Evolutionary conservation across 1,284 basidiomycete species (phyloP).

Genomic region (Ustilago trichophora): DNA sequence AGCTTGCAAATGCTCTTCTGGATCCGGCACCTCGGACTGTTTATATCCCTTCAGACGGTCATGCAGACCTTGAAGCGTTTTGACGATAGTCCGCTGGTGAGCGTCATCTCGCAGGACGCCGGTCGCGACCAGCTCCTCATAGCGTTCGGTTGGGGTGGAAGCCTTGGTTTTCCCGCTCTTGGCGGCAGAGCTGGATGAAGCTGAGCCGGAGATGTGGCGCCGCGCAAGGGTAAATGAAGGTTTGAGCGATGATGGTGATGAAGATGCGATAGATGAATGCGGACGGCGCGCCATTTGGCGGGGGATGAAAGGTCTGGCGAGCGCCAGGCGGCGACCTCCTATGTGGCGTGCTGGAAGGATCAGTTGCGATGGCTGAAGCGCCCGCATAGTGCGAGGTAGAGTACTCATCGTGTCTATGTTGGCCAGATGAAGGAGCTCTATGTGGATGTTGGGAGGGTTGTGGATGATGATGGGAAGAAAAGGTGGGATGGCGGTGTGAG

Average conservation of each 20-base stretch:
- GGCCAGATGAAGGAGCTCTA: background rate
- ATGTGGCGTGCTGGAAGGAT: conserved; percentile 19
- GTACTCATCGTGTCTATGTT: conserved; percentile 12
- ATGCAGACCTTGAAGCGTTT: conserved; percentile 82
- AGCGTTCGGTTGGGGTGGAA: conserved; percentile 73
- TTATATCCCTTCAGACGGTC: conserved; percentile 76
- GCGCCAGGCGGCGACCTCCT: conserved; percentile 18
- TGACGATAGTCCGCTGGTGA: conserved; percentile 84
- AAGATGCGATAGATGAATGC: background rate
- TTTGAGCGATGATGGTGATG: background rate
- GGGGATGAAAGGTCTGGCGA: background rate
- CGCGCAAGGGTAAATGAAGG: background rate
- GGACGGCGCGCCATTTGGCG: background rate
- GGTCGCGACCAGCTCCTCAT: conserved; percentile 77
- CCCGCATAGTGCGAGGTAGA: conserved; percentile 1
- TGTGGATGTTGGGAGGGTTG: background rate
- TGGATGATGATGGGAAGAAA: background rate
- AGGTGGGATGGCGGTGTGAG: background rate
- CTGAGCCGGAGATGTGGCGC: conserved; percentile 6
- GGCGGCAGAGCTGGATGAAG: conserved; percentile 7
- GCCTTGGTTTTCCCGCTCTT: conserved; percentile 21
- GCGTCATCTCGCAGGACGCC: conserved; percentile 80
- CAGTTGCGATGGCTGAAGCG: background rate
- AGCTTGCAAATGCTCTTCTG: conserved; percentile 45
- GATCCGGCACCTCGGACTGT: conserved; percentile 49